Base-by-base conservation (phyloP, 2,329 filamentous ascomycete species). In the Cladophialophora carrionii region DNA sequence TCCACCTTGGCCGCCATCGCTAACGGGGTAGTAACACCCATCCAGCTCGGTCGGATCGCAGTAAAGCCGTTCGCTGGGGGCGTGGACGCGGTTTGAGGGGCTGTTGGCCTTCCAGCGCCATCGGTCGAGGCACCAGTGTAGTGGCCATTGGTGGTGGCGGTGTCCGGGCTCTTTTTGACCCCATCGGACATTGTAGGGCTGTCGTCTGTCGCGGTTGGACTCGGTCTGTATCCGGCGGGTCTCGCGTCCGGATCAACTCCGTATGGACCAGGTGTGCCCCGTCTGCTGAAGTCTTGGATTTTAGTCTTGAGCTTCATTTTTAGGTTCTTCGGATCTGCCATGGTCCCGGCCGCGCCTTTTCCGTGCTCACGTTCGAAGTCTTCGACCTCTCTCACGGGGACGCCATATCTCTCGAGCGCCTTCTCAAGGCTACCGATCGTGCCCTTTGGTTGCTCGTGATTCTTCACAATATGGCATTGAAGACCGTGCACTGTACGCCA, bases 381-480 rank as follows among this genome's bases (percentile, higher is more conserved):
- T 54, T 72, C 71, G 6, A 72, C 64, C 22, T 72, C 68, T 31
- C 63, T 66, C 22, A 72, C 66, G 3, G 71, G 69, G 8, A 72
- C 68, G 29, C 71, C 71, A 59, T 72, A 72, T 43, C 58, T 66
- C 31, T 71, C 70, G 2, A 72, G 51, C 0, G 70, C 70, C 53
- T 71, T 71, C 31, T 72, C 70, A 14, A 72, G 67, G 60, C 71
- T 71, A 10, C 69, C 69, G 48, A 72, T 71, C 1, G 71, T 72
- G 9, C 71, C 71, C 49, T 72, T 72, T 3, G 71, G 71, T 34
- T 70, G 68, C 49, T 68, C 67, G 37, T 72, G 71, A 41, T 70
- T 70, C 56, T 71, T 71, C 7, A 72, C 71, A 64, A 72, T 72
- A 41, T 72, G 71, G 43, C 71, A 72, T 64, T 71, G 70, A 17